Evolutionary conservation across 176 grass and related monocot species (phyloP).

Genomic region (Avena eriantha): DNA sequence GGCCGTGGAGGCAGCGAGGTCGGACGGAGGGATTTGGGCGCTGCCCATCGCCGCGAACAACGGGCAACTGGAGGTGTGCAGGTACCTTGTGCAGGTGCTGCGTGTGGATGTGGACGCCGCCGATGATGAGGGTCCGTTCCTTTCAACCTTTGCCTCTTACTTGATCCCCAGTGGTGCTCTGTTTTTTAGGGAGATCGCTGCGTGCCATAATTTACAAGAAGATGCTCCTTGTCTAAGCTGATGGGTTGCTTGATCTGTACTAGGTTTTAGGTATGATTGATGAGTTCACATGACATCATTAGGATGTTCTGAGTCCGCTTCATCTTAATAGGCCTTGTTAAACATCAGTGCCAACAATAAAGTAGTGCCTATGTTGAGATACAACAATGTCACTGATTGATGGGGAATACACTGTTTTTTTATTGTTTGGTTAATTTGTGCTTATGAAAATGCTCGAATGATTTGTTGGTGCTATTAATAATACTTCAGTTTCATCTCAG

Average conservation of each 20-base stretch:
- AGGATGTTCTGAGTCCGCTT: neutral
- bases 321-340: neutral
- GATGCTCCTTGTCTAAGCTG: too few relatives aligned
- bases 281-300: neutral
- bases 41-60: neutral
- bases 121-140: constrained; percentile 10
- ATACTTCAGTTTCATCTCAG: neutral
- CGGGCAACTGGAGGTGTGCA: constrained; percentile 33
- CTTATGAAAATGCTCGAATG: neutral
- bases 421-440: neutral
- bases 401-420: too few relatives aligned
- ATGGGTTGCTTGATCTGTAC: neutral
- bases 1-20: constrained; percentile 12
- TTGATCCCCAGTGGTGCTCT: neutral
- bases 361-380: neutral
- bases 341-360: neutral
- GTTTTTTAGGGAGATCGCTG: too few relatives aligned
- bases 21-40: neutral
- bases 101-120: constrained; percentile 31
- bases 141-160: neutral
- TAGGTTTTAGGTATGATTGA: neutral
- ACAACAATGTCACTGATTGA: neutral
- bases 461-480: neutral
- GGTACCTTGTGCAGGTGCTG: constrained; percentile 31
- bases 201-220: neutral